phyloP scores from a whole-genome alignment of 2,329 filamentous ascomycete species.

The Colletotrichum horii region DNA sequence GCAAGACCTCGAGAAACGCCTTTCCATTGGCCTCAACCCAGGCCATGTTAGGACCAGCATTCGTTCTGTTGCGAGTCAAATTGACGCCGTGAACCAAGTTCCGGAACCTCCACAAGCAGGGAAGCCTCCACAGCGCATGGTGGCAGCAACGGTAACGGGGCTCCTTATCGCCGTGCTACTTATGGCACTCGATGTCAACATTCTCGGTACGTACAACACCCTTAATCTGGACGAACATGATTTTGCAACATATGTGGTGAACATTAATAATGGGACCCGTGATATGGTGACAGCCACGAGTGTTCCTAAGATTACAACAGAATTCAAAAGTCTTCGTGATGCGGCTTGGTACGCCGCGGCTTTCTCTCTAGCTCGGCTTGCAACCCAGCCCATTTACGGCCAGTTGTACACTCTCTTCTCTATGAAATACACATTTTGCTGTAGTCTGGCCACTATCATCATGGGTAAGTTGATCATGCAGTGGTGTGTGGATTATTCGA shows the following conservation, averaged over 20 bases:
- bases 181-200: not conserved
- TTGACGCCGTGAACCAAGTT: not conserved
- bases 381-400: not conserved
- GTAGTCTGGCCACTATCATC: not conserved
- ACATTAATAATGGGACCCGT: not conserved
- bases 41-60: not conserved
- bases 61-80: not conserved
- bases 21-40: not conserved
- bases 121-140: not conserved
- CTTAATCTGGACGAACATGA: not conserved
- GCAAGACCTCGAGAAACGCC: not conserved
- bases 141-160: not conserved
- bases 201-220: not conserved
- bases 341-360: not conserved
- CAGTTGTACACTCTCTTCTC: not conserved
- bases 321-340: not conserved
- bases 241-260: not conserved
- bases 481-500: not conserved
- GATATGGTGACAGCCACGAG: not conserved
- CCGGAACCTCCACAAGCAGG: not conserved
- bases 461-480: not conserved
- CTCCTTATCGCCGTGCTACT: not conserved
- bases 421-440: not conserved
- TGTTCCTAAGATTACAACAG: not conserved
- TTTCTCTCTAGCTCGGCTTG: not conserved